These are phyloP conservation scores for Scleroderma citrinum DNA, from an alignment of 768 basidiomycete genomes.

Conservation along the genomic window DNA sequence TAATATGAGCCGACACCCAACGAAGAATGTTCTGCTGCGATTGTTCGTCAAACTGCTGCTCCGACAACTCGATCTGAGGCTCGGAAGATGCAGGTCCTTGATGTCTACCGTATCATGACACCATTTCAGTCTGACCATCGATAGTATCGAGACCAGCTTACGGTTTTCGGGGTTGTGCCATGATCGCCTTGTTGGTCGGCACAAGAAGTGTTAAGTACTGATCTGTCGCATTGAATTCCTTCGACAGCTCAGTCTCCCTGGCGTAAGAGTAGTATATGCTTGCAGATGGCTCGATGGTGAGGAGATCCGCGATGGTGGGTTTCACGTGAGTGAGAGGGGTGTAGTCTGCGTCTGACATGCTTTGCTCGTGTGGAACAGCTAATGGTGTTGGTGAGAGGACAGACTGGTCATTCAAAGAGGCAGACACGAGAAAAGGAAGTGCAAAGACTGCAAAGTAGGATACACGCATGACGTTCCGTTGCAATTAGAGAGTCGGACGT, in stretches of 20 bases:
- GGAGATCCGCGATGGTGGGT: slow-evolving; percentile 66
- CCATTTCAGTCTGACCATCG: background rate
- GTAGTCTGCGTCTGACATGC: slow-evolving; percentile 10
- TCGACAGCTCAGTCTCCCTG: slow-evolving; percentile 60
- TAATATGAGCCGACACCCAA: slow-evolving; percentile 81
- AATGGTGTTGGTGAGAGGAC: slow-evolving; percentile 14
- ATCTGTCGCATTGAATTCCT: slow-evolving; percentile 32
- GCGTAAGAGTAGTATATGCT: slow-evolving; percentile 87
- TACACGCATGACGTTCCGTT: slow-evolving; percentile 9
- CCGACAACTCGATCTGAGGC: slow-evolving; percentile 51
- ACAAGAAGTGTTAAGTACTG: slow-evolving; percentile 58
- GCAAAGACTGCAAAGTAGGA: slow-evolving; percentile 19
- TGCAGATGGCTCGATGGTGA: slow-evolving; percentile 67
- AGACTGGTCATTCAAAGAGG: slow-evolving; percentile 25
- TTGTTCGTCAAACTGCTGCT: slow-evolving; percentile 56
- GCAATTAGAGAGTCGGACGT: too few relatives aligned
- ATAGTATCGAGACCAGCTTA: slow-evolving; percentile 34
- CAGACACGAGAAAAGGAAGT: slow-evolving; percentile 26
- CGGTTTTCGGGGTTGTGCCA: slow-evolving; percentile 78
- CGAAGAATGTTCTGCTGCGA: slow-evolving; percentile 65
- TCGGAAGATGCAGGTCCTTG: slow-evolving; percentile 41
- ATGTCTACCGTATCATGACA: slow-evolving; percentile 52
- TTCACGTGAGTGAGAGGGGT: slow-evolving; percentile 36
- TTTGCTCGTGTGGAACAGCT: slow-evolving; percentile 9
- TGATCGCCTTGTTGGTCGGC: slow-evolving; percentile 85